Evolutionary conservation across 306 rosid genomes (phyloP).

Genomic region (Mimosa bimucronata): DNA sequence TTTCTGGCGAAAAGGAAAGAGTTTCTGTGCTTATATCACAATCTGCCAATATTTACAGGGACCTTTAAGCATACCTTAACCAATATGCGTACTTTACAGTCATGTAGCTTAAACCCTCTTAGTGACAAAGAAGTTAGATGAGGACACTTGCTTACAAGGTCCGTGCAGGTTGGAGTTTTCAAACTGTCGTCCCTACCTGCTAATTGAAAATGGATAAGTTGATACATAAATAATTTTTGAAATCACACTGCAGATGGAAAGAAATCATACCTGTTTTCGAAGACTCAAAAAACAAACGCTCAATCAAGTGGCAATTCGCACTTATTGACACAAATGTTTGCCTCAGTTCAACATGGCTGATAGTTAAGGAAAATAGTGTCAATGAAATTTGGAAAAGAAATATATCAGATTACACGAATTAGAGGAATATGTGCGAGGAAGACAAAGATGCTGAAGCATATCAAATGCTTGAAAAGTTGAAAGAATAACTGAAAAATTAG

Average conservation of each 20-base stretch:
- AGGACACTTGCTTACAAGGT: slow-evolving; percentile 70
- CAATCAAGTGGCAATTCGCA: slow-evolving; percentile 66
- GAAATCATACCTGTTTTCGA: slow-evolving; percentile 71
- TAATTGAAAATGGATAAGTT: slow-evolving; percentile 44
- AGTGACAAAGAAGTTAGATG: slow-evolving; percentile 70
- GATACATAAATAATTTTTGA: slow-evolving; percentile 14
- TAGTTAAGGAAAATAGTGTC: slow-evolving; percentile 2
- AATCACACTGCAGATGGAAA: slow-evolving; percentile 18
- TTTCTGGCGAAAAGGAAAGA: neutral
- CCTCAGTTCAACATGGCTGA: slow-evolving; percentile 85
- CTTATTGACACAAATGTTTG: slow-evolving; percentile 81
- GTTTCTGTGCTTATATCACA: neutral
- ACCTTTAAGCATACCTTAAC: slow-evolving; percentile 60
- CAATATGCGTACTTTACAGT: slow-evolving; percentile 71
- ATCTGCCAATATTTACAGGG: neutral
- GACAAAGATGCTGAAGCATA: neutral
- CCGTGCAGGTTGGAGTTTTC: slow-evolving; percentile 77
- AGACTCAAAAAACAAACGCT: slow-evolving; percentile 87
- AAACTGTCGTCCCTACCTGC: slow-evolving; percentile 94
- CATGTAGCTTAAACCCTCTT: slow-evolving; percentile 87
- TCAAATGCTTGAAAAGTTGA: neutral
- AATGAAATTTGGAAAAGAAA: slow-evolving; percentile 1
- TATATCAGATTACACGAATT: neutral
- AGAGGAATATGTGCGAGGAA: neutral
- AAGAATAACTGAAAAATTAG: slow-evolving; percentile 3